Evolutionary conservation across 2,329 filamentous ascomycete genomes (phyloP).

Genomic region (Diplodia sapinea): DNA sequence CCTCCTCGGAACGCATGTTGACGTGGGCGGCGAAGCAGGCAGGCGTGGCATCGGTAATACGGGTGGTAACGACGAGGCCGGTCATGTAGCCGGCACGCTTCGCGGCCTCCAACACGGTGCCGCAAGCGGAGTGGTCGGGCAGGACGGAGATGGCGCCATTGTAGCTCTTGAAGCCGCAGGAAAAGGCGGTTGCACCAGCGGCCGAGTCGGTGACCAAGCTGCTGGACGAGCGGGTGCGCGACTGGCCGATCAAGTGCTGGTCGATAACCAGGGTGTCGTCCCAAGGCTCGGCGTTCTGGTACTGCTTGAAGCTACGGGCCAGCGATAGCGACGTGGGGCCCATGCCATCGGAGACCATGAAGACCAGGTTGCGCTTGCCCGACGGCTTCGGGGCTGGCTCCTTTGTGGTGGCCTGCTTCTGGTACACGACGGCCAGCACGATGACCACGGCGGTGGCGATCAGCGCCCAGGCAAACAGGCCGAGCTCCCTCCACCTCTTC

Average conservation of each 20-base stretch:
- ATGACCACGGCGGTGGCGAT: slow-evolving; percentile 80
- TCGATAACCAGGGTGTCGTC: slow-evolving; percentile 81
- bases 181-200: slow-evolving; percentile 96
- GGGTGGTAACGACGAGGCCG: slow-evolving; percentile 91
- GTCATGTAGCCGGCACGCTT: slow-evolving; percentile 91
- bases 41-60: slow-evolving; percentile 93
- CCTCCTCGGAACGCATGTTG: slow-evolving; percentile 77
- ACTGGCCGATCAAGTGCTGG: slow-evolving; percentile 86
- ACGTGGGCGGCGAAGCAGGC: slow-evolving; percentile 94
- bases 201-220: slow-evolving; percentile 93
- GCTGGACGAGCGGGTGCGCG: slow-evolving; percentile 81
- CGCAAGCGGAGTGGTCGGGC: slow-evolving; percentile 84
- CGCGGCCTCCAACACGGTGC: slow-evolving; percentile 90
- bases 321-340: slow-evolving; percentile 87
- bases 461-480: slow-evolving; percentile 82
- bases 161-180: slow-evolving; percentile 91
- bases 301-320: slow-evolving; percentile 85
- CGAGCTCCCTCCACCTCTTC: slow-evolving; percentile 72
- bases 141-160: slow-evolving; percentile 93
- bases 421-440: slow-evolving; percentile 79
- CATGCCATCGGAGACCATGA: slow-evolving; percentile 99
- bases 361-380: slow-evolving; percentile 90
- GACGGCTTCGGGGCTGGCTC: slow-evolving; percentile 45
- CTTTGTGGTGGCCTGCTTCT: slow-evolving; percentile 61
- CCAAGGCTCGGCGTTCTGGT: slow-evolving; percentile 72